Conservation (phyloP, 139 green algal species). For the Haematococcus lacustris region DNA sequence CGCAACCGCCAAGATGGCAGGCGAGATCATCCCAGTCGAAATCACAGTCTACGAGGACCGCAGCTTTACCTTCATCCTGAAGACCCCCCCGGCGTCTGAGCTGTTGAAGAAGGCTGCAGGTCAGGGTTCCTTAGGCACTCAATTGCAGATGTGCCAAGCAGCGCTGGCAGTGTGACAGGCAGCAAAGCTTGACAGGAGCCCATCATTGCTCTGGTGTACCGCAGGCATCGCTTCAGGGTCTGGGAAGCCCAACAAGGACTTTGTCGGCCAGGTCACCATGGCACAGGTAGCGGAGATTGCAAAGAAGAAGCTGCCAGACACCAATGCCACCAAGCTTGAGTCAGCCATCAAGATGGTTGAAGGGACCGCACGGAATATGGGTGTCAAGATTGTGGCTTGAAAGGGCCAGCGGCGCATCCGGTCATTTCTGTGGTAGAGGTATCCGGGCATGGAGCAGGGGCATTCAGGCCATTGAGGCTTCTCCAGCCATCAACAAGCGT, state of each 20-base stretch:
- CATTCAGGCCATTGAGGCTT: too few relatives aligned
- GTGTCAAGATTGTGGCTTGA: slow-evolving; percentile 63
- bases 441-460: too few relatives aligned
- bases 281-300: slow-evolving; percentile 90
- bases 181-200: neutral
- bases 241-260: slow-evolving; percentile 68
- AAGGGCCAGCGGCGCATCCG: too few relatives aligned
- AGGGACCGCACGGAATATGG: slow-evolving; percentile 96
- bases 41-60: slow-evolving; percentile 99
- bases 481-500: too few relatives aligned
- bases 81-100: slow-evolving; percentile 93
- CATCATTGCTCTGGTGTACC: neutral
- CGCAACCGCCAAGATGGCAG: slow-evolving; percentile 87
- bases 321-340: slow-evolving; percentile 89
- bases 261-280: slow-evolving; percentile 81
- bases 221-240: slow-evolving; percentile 69
- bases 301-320: slow-evolving; percentile 93
- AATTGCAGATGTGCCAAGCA: too few relatives aligned
- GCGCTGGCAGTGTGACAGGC: neutral
- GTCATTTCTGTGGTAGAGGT: too few relatives aligned
- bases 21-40: slow-evolving; percentile 95
- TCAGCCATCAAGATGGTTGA: slow-evolving; percentile 82
- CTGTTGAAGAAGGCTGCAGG: slow-evolving; percentile 92
- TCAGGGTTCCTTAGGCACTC: too few relatives aligned
- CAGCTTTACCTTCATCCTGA: slow-evolving; percentile 97